A percentile compares a stretch with the other conserved stretches of the same genome.
Evolutionary conservation across 257 asterid genomes (phyloP).

Genomic region (Vinca minor): DNA sequence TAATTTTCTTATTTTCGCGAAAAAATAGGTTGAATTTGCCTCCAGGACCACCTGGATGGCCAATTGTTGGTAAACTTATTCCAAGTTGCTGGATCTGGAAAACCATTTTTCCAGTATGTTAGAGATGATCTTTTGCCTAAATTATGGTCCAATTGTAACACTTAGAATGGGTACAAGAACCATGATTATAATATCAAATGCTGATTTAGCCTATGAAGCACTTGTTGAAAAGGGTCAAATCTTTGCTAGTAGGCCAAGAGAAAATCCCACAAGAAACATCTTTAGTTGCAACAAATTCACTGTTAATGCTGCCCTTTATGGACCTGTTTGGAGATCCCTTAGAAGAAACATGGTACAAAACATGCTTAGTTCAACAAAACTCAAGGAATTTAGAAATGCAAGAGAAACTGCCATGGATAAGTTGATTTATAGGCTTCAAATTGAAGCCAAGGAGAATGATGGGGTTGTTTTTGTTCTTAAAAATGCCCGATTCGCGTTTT

Average conservation of each 20-base stretch:
- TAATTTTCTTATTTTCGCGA: conserved; percentile 39
- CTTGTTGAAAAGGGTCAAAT: conserved; percentile 57
- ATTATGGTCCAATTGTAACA: conserved; percentile 68
- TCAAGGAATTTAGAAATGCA: conserved; percentile 40
- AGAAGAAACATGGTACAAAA: conserved; percentile 90
- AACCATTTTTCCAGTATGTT: conserved; percentile 57
- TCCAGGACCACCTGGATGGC: conserved; percentile 90
- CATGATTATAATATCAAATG: conserved; percentile 54
- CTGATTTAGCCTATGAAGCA: conserved; percentile 57
- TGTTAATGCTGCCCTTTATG: conserved; percentile 69
- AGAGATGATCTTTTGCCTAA: conserved; percentile 56
- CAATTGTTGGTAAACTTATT: conserved; percentile 81
- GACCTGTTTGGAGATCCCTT: conserved; percentile 83
- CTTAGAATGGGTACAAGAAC: conserved; percentile 78
- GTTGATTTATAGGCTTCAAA: conserved; percentile 35
- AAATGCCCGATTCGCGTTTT: conserved; percentile 63
- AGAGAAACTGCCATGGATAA: conserved; percentile 68
- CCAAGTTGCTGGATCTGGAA: conserved; percentile 79
- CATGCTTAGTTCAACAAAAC: conserved; percentile 49
- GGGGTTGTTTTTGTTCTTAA: conserved; percentile 66
- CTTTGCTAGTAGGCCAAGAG: conserved; percentile 74
- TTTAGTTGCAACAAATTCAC: conserved; percentile 87
- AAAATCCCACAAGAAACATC: conserved; percentile 65
- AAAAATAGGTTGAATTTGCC: conserved; percentile 53
- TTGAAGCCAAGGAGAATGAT: conserved; percentile 50